Evolutionary conservation across 1,139 yeast genomes (phyloP).

Genomic region (Saccharomyces hybrid): DNA sequence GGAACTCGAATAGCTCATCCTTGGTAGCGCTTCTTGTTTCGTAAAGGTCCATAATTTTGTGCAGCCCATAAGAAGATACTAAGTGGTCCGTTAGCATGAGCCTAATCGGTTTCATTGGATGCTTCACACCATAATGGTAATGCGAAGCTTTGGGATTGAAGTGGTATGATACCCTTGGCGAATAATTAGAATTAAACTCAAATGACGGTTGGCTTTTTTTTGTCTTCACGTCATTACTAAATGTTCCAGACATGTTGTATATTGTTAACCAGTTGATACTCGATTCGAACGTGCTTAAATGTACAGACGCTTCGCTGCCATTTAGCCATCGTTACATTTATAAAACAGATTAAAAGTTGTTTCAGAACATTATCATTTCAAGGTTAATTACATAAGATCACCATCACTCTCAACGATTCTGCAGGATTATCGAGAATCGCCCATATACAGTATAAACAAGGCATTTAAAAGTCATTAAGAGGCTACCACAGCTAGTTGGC

Average conservation of each 20-base stretch:
- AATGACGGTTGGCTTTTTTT: slow-evolving; percentile 47
- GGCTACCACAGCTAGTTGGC: too few species aligned
- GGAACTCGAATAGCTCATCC: slow-evolving; percentile 73
- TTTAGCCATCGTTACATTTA: too few species aligned
- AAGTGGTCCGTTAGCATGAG: slow-evolving; percentile 90
- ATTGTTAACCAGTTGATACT: not conserved
- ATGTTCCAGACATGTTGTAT: slow-evolving; percentile 26
- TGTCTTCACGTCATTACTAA: slow-evolving; percentile 49
- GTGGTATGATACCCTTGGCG: slow-evolving; percentile 73
- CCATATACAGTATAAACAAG: too few species aligned
- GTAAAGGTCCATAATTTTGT: slow-evolving; percentile 85
- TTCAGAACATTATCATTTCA: not conserved
- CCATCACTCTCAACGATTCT: too few species aligned
- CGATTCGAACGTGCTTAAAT: not conserved
- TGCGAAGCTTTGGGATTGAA: slow-evolving; percentile 75
- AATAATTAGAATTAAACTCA: slow-evolving; percentile 37
- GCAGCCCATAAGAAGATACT: slow-evolving; percentile 75
- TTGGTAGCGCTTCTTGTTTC: slow-evolving; percentile 75
- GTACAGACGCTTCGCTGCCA: too few species aligned
- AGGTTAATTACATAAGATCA: too few species aligned
- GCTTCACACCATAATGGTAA: slow-evolving; percentile 85
- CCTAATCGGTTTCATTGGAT: slow-evolving; percentile 98
- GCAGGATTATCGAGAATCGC: too few species aligned
- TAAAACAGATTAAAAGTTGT: not conserved
- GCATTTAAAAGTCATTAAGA: too few species aligned